phyloP scores from a whole-genome alignment of 192 early-diverging fungal species.

The Coemansia sp. region DNA sequence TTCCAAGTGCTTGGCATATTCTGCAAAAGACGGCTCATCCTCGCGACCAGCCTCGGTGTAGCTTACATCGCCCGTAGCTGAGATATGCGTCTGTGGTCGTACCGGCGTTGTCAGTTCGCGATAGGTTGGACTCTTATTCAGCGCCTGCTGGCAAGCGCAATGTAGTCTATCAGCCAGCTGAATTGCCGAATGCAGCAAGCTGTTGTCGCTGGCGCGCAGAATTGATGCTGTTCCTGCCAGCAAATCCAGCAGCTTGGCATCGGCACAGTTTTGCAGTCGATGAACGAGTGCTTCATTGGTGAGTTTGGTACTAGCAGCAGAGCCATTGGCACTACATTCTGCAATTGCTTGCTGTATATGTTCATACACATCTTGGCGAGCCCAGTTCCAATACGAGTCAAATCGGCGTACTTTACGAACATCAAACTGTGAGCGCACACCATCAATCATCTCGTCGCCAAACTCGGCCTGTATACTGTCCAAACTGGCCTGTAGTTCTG shows the following conservation, averaged over 20 bases:
- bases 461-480: conserved; percentile 79
- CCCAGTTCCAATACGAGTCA: conserved; percentile 98
- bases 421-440: conserved; percentile 78
- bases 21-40: conserved; percentile 73
- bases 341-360: conserved; percentile 80
- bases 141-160: conserved; percentile 72
- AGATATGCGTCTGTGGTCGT: conserved; percentile 70
- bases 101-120: conserved; percentile 80
- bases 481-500: conserved; percentile 68
- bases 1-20: conserved; percentile 81
- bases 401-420: conserved; percentile 79
- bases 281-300: conserved; percentile 44
- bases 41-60: conserved; percentile 79
- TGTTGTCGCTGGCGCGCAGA: conserved; percentile 62
- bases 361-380: conserved; percentile 51
- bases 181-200: conserved; percentile 57
- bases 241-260: conserved; percentile 68
- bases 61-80: conserved; percentile 68
- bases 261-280: conserved; percentile 78
- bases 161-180: conserved; percentile 64
- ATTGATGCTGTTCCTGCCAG: conserved; percentile 68
- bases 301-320: conserved; percentile 61
- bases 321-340: conserved; percentile 58
- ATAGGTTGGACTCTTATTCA: conserved; percentile 71
- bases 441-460: conserved; percentile 73